These are phyloP conservation scores for Alternaria arborescens DNA, from an alignment of 2,329 filamentous ascomycete species.

Conservation along the genomic window DNA sequence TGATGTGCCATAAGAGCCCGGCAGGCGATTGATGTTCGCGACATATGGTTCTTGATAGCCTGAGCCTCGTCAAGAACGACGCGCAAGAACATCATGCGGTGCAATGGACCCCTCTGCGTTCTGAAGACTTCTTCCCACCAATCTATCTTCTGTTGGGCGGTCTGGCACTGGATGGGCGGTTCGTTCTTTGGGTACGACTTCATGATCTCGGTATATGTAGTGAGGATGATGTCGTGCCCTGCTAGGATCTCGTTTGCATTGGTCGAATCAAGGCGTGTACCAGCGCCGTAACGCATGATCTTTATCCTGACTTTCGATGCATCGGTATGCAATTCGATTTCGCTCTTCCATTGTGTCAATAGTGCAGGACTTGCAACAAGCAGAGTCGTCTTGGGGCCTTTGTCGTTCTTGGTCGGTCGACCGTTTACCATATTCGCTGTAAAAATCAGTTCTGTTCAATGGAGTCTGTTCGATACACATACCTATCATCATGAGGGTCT, in stretches of 20 bases:
- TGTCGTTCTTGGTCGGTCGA: conserved; percentile 17
- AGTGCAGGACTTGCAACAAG: conserved; percentile 54
- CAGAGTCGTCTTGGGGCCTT: conserved; percentile 48
- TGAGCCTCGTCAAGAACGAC: conserved; percentile 68
- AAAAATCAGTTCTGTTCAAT: background rate
- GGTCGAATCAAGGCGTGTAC: conserved; percentile 36
- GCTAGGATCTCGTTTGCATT: conserved; percentile 18
- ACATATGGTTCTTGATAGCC: conserved; percentile 60
- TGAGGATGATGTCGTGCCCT: conserved; percentile 49
- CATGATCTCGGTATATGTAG: conserved; percentile 55
- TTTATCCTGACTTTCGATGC: conserved; percentile 14
- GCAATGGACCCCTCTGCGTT: conserved; percentile 44
- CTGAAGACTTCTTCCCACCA: conserved; percentile 50
- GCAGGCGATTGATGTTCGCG: conserved; percentile 57
- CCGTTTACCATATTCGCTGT: conserved; percentile 57
- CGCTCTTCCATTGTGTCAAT: conserved; percentile 52
- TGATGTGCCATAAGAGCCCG: conserved; percentile 51
- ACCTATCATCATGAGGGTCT: conserved; percentile 52
- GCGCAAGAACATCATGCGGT: conserved; percentile 53
- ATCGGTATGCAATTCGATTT: conserved; percentile 43
- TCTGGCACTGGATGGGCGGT: conserved; percentile 49
- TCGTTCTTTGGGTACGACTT: conserved; percentile 54
- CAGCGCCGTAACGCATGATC: conserved; percentile 40
- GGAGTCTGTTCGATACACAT: background rate
- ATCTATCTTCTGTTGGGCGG: conserved; percentile 50